phyloP scores from a whole-genome alignment of 768 basidiomycete species.

The Termitomyces sp. region DNA sequence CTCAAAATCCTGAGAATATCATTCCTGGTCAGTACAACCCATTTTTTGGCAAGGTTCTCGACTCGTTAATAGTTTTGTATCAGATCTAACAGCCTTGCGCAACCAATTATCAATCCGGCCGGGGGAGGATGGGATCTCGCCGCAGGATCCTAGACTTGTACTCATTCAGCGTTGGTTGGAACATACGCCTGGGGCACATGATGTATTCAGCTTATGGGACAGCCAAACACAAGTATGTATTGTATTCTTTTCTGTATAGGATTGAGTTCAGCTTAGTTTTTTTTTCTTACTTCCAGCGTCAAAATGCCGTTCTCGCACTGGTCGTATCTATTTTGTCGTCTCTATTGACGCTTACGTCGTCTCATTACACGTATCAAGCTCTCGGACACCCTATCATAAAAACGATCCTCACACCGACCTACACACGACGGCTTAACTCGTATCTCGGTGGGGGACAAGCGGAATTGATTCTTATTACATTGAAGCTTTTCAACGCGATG shows the following conservation, averaged over 20 bases:
- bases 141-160: conserved; percentile 57
- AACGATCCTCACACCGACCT: conserved; percentile 50
- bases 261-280: conserved; percentile 6
- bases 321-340: conserved; percentile 54
- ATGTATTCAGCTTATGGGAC: conserved; percentile 67
- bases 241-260: neutral
- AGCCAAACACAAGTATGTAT: conserved; percentile 42
- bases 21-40: conserved; percentile 24
- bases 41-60: neutral
- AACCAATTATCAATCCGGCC: conserved; percentile 58
- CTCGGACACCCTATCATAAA: conserved; percentile 63
- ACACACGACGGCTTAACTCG: conserved; percentile 54
- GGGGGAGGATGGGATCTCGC: conserved; percentile 42
- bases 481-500: conserved; percentile 62
- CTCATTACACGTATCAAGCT: conserved; percentile 66
- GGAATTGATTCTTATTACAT: conserved; percentile 60
- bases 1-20: conserved; percentile 29
- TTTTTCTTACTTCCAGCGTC: too few relatives aligned
- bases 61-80: conserved; percentile 8
- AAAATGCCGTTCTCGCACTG: conserved; percentile 40
- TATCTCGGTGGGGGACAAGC: conserved; percentile 61
- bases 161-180: conserved; percentile 65
- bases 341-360: conserved; percentile 58
- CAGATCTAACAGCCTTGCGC: conserved; percentile 50
- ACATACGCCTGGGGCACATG: conserved; percentile 48